These are phyloP conservation scores for Marasmius sp. DNA, from an alignment of 1,284 basidiomycete genomes.

Conservation along the genomic window DNA sequence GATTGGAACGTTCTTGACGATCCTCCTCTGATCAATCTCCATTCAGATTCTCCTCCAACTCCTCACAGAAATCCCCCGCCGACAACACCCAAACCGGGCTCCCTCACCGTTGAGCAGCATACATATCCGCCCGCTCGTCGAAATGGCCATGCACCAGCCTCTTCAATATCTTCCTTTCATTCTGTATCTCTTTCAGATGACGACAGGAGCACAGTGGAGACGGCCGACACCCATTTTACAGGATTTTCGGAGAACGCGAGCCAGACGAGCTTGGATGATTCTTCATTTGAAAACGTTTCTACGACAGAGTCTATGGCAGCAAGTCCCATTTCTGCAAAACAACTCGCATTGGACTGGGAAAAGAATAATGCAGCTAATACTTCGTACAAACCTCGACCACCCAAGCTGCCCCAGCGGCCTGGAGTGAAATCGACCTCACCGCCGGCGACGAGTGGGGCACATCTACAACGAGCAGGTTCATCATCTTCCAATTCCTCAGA, in stretches of 20 bases:
- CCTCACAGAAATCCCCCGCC: conserved; percentile 66
- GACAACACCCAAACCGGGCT: conserved; percentile 32
- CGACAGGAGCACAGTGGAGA: conserved; percentile 38
- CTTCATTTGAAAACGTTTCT: conserved; percentile 69
- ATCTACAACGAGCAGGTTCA: conserved; percentile 29
- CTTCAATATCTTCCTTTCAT: conserved; percentile 78
- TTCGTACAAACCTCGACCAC: conserved; percentile 39
- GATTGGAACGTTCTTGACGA: not conserved
- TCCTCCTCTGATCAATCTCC: not conserved
- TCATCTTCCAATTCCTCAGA: conserved; percentile 25
- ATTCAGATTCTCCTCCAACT: conserved; percentile 43
- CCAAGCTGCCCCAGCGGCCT: conserved; percentile 57
- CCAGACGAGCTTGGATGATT: conserved; percentile 61
- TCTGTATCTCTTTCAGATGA: conserved; percentile 79
- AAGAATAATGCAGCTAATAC: conserved; percentile 28
- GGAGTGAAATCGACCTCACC: conserved; percentile 23
- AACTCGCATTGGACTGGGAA: conserved; percentile 45
- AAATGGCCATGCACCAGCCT: conserved; percentile 54
- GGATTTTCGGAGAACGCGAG: conserved; percentile 31
- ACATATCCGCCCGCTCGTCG: conserved; percentile 52
- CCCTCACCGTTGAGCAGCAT: conserved; percentile 47
- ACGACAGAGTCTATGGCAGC: conserved; percentile 35
- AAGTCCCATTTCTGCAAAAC: conserved; percentile 41
- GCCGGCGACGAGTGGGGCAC: conserved; percentile 10
- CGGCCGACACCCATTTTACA: conserved; percentile 39